These are phyloP conservation scores for Podaxis sp. DNA, from an alignment of 768 basidiomycete species.

Conservation along the genomic window DNA sequence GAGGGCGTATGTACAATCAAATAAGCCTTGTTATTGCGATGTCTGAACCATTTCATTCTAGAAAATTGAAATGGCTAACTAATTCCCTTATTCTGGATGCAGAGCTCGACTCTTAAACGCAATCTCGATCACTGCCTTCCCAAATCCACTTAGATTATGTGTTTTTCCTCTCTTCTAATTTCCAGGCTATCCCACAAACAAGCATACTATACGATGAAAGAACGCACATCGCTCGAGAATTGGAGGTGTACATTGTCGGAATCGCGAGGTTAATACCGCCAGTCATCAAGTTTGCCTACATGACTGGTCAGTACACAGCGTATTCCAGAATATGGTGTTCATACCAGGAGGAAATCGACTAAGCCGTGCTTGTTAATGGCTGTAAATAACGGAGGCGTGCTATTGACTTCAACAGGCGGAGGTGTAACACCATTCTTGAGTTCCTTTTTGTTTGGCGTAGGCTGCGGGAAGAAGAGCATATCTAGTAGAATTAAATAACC, in stretches of 20 bases:
- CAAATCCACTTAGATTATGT: too few relatives aligned
- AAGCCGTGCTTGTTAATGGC: conserved; percentile 85
- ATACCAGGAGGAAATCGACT: conserved; percentile 75
- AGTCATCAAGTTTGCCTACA: conserved; percentile 83
- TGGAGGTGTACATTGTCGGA: conserved; percentile 72
- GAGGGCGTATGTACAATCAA: too few relatives aligned
- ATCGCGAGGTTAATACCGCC: conserved; percentile 82
- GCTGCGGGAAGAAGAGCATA: conserved; percentile 49
- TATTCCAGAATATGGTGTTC: conserved; percentile 28
- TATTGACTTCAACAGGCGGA: conserved; percentile 1
- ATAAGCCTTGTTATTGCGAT: too few relatives aligned
- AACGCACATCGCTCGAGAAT: conserved; percentile 57
- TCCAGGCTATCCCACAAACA: conserved; percentile 68
- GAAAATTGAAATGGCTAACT: too few relatives aligned
- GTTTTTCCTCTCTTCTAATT: background rate
- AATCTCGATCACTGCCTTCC: too few relatives aligned
- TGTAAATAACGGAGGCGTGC: conserved; percentile 60
- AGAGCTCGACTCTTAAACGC: too few relatives aligned
- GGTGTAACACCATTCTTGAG: conserved; percentile 4
- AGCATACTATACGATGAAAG: conserved; percentile 59
- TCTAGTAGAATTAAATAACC: conserved; percentile 75
- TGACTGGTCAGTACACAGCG: background rate
- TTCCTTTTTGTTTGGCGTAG: conserved; percentile 21
- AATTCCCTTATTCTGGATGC: too few relatives aligned
- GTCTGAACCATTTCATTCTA: too few relatives aligned